Evolutionary conservation across 164 flowering plant genomes (phyloP), one percentile per base, ranked within the genome.

Genomic region (Vitis rotundifolia): DNA sequence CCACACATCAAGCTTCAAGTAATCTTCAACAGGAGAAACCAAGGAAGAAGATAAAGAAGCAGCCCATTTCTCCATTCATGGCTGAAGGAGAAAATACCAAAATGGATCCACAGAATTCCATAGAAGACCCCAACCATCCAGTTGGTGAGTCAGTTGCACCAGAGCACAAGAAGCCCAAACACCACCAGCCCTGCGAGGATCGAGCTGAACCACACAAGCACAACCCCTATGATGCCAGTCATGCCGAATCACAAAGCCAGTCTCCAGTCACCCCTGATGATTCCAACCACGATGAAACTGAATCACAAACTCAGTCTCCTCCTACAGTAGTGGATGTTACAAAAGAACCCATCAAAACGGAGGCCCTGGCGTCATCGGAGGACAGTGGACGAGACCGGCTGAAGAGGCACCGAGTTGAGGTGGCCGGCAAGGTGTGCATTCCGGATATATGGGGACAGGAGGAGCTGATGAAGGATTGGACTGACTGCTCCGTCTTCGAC

Each of bases 371-470:
- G 44, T 5, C 44, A 6, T 37, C 44, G 14, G 83, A 64, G 37
- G 81, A 78, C 10, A 57, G 61, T 47, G 85, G 85, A 44, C 73
- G 90, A 4, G 90, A 89, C 77, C 84, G 88, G 61, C 77, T 87
- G 78, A 87, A 84, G 80, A 77, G 81, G 57, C 88, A 82, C 19
- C 64, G 88, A 59, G 66, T 59, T 8, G 89, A 89, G 28, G 78
- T 85, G 47, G 89, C 87, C 11, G 90, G 93, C 9, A 70, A 76
- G 68, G 90, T 89, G 9, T 80, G 93, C 89, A 85, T 89, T 6
- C 93, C 93, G 8, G 93, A 89, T 3, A 85, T 78, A 37, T 87
- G 93, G 91, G 91, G 88, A 0, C 87, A 89, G 58, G 91, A 87
- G 72, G 86, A 82, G 64, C 68, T 87, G 19, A 73, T 87, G 44